Evolutionary conservation across 2,329 filamentous ascomycete species (phyloP), one percentile per base, ranked within the genome.

Genomic region (Curvularia hawaiiensis): DNA sequence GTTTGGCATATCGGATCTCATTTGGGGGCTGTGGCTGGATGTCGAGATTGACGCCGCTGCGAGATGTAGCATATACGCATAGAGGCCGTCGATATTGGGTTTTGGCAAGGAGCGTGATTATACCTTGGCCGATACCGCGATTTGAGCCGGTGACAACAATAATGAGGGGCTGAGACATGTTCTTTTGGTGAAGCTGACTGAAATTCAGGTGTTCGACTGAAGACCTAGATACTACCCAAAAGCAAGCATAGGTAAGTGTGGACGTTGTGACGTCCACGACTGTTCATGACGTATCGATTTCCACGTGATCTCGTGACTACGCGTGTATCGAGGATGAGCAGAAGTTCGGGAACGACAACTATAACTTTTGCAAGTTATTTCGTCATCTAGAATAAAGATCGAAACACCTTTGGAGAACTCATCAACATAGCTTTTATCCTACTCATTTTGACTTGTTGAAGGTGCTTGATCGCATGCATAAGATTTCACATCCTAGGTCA

Each of bases 131-230:
- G 18, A 68, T 54, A 12, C 66, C 65, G 12, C 66, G 62, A 35
- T 64, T 69, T 4, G 65, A 49, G 26, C 65, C 66, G 11, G 66
- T 69, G n/a, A 69, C 65, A 30, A 69, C 61, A 35, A 69, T 50
- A 31, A 56, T 60, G 6, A 67, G 52, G 31, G n/a, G 46, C 6
- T 64, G 44, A 3, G 58, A 11, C 63, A 68, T 67, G 39, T 52
- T n/a, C 3, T 22, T 5, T 9, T 16, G 20, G 28, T 26, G 18
- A 16, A 16, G 12, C 4, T 4, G 8, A 43, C 2, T 43, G 22
- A 8, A 14, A 16, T 26, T 6, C 4, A 16, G 22, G 24, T 14
- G 3, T 8, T 26, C 11, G 4, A 9, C 14, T 12, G 7, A 28
- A 31, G 12, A 16, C 2, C n/a, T 4, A 45, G 18, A 40, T 30